These are phyloP conservation scores for Suillus cothurnatus DNA, from an alignment of 768 basidiomycete species.

Conservation along the genomic window DNA sequence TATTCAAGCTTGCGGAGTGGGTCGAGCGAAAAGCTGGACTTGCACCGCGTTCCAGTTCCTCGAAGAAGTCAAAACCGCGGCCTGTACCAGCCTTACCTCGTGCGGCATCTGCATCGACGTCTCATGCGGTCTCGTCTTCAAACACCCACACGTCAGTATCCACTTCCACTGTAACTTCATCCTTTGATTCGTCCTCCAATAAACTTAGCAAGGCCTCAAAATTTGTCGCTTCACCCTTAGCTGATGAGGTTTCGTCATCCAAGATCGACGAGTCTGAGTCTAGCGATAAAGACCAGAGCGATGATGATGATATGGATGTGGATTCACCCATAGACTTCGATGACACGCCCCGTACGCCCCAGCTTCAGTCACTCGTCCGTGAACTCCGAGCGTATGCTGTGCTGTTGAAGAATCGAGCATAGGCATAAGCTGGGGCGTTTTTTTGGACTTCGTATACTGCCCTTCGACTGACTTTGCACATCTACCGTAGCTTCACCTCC, in stretches of 20 bases:
- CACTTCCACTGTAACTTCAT: neutral
- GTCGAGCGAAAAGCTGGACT: slow-evolving; percentile 52
- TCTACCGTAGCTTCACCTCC: neutral
- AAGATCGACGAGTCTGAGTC: neutral
- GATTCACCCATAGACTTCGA: slow-evolving; percentile 10
- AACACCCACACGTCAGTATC: neutral
- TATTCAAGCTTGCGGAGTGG: slow-evolving; percentile 68
- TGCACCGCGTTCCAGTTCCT: slow-evolving; percentile 15
- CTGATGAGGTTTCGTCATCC: slow-evolving; percentile 9
- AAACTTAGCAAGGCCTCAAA: neutral
- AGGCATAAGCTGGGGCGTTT: neutral
- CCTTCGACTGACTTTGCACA: neutral
- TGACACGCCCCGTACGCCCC: slow-evolving; percentile 28
- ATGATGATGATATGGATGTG: slow-evolving; percentile 18
- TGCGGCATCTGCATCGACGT: neutral
- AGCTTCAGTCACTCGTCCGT: slow-evolving; percentile 50
- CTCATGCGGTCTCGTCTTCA: neutral
- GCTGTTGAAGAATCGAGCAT: slow-evolving; percentile 24
- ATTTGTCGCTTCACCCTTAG: neutral
- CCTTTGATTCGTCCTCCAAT: neutral
- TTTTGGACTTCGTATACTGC: neutral
- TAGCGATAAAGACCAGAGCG: slow-evolving; percentile 9
- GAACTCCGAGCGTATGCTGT: slow-evolving; percentile 61
- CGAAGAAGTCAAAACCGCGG: neutral
- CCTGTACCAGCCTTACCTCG: neutral